Conservation (phyloP, 345 rosid genomes). For the Bruguiera parviflora region DNA sequence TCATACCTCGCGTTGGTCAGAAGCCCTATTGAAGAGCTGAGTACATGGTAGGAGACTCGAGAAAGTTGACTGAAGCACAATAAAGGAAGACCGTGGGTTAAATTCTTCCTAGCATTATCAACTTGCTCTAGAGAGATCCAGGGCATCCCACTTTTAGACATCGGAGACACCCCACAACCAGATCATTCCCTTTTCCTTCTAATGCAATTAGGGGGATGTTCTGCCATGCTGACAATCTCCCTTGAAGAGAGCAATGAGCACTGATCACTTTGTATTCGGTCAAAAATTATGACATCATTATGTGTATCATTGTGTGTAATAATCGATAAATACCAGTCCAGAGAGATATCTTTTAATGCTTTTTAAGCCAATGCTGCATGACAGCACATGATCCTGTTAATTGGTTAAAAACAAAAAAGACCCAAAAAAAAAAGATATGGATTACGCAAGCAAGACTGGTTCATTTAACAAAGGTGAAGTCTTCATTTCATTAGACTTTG, state of each 20-base stretch:
- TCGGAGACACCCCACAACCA: conserved; percentile 30
- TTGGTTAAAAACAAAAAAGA: no score
- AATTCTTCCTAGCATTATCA: conserved; percentile 82
- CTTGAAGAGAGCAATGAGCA: conserved; percentile 54
- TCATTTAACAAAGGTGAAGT: no score
- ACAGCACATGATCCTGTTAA: no score
- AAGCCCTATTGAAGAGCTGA: conserved; percentile 81
- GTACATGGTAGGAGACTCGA: conserved; percentile 70
- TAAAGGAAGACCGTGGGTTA: conserved; percentile 83
- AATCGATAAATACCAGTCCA: conserved; percentile 10
- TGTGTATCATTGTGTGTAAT: conserved; percentile 20
- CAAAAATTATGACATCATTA: not conserved
- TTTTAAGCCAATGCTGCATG: not conserved
- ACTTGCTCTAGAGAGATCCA: conserved; percentile 73
- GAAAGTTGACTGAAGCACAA: conserved; percentile 89
- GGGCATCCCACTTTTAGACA: conserved; percentile 89
- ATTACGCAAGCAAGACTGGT: no score
- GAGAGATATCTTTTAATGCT: not conserved
- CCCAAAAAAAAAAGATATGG: no score
- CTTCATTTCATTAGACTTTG: no score
- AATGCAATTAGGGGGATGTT: not conserved
- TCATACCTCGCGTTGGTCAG: conserved; percentile 63
- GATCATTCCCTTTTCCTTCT: no score
- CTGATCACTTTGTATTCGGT: conserved; percentile 11
- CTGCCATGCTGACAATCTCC: conserved; percentile 52